phyloP scores from a whole-genome alignment of 2,329 filamentous ascomycete species.

The Calycina herbarum region DNA sequence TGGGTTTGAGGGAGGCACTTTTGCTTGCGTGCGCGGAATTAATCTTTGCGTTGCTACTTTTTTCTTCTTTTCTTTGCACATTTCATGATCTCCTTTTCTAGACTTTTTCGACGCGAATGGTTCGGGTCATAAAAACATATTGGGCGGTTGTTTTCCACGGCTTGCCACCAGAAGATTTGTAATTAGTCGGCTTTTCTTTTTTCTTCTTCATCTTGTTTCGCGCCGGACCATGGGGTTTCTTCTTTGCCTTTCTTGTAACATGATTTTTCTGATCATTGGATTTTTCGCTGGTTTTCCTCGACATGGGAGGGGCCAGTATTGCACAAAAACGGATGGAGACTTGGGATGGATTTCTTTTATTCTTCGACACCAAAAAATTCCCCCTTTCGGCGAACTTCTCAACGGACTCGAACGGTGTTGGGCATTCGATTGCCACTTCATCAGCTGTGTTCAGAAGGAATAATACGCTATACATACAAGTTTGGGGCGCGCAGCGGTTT shows the following conservation, averaged over 20 bases:
- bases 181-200: constrained; percentile 39
- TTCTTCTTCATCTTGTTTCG: constrained; percentile 33
- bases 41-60: constrained; percentile 28
- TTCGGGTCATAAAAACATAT: constrained; percentile 28
- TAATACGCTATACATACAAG: constrained; percentile 7
- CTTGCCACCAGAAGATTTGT: constrained; percentile 39
- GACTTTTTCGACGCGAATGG: constrained; percentile 28
- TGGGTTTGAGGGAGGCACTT: constrained; percentile 34
- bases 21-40: constrained; percentile 28
- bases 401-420: constrained; percentile 9
- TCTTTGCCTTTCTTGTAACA: constrained; percentile 40
- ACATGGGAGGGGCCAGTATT: constrained; percentile 27
- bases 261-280: constrained; percentile 29
- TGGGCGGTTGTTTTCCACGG: constrained; percentile 29
- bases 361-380: constrained; percentile 12
- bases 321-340: constrained; percentile 35
- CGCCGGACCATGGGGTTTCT: constrained; percentile 9
- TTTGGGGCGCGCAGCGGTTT: background rate
- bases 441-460: constrained; percentile 7
- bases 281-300: constrained; percentile 28
- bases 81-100: constrained; percentile 30
- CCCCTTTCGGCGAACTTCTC: constrained; percentile 10
- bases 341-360: constrained; percentile 26
- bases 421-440: constrained; percentile 2
- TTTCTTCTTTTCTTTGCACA: constrained; percentile 34